Conservation (phyloP, 2,329 filamentous ascomycete species). For the Coniochaeta sp. region DNA sequence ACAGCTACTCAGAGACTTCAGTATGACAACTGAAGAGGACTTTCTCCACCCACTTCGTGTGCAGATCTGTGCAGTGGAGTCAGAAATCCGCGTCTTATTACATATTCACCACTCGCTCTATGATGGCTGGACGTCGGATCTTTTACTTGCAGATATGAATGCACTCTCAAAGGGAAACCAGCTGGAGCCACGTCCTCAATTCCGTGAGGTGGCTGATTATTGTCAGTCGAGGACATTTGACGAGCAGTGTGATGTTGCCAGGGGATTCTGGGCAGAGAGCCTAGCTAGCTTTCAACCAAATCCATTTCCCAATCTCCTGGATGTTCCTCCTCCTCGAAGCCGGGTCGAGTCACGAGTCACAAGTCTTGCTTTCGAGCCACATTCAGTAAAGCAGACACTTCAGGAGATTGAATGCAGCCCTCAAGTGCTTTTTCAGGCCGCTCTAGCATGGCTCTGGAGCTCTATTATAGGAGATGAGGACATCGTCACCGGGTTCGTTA, state of each 20-base stretch:
- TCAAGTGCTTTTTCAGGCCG: conserved; percentile 71
- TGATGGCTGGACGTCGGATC: conserved; percentile 87
- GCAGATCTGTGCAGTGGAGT: conserved; percentile 34
- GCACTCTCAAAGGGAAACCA: conserved; percentile 29
- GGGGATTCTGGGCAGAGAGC: conserved; percentile 63
- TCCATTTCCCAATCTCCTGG: conserved; percentile 48
- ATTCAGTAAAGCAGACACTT: conserved; percentile 26
- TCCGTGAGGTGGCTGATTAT: conserved; percentile 48
- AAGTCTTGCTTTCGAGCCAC: conserved; percentile 11
- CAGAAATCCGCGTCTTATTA: conserved; percentile 30
- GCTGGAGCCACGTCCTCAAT: conserved; percentile 44
- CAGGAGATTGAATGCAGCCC: conserved; percentile 43
- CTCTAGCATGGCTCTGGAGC: conserved; percentile 58
- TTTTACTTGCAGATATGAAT: conserved; percentile 62
- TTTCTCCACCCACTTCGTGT: conserved; percentile 53
- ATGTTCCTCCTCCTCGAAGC: not conserved
- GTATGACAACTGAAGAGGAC: conserved; percentile 22
- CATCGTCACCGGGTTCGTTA: conserved; percentile 69
- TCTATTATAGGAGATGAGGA: conserved; percentile 59
- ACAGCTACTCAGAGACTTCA: not conserved
- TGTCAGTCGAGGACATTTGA: conserved; percentile 24
- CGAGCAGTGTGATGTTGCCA: conserved; percentile 30
- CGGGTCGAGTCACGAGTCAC: not conserved
- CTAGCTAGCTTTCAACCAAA: conserved; percentile 49
- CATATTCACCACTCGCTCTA: conserved; percentile 79